phyloP scores from a whole-genome alignment of 345 rosid species.

The Rhizophora apiculata region DNA sequence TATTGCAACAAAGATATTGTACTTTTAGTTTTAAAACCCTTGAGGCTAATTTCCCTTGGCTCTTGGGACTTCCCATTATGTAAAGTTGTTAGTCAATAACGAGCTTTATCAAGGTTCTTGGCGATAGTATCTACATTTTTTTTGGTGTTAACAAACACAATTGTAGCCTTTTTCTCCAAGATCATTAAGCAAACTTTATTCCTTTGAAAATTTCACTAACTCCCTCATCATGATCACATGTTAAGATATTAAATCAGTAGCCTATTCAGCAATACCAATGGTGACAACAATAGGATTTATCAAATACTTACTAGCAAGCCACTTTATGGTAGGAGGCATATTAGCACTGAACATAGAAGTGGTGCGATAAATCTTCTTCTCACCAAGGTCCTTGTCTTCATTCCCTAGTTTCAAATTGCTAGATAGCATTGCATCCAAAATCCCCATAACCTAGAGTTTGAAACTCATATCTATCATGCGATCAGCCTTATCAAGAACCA shows the following conservation, averaged over 20 bases:
- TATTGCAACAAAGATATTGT: slow-evolving; percentile 86
- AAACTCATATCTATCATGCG: slow-evolving; percentile 98
- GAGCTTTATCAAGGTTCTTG: slow-evolving; percentile 78
- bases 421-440: slow-evolving; percentile 91
- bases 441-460: slow-evolving; percentile 86
- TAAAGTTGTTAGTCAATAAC: slow-evolving; percentile 81
- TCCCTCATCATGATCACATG: too few species aligned
- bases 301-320: slow-evolving; percentile 89
- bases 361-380: slow-evolving; percentile 82
- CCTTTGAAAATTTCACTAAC: too few species aligned
- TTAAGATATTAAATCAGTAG: too few species aligned
- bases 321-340: slow-evolving; percentile 90
- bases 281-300: slow-evolving; percentile 95
- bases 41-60: slow-evolving; percentile 88
- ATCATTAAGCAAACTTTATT: slow-evolving; percentile 33
- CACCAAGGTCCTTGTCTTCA: slow-evolving; percentile 95
- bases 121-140: slow-evolving; percentile 75
- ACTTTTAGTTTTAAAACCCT: slow-evolving; percentile 63
- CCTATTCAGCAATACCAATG: slow-evolving; percentile 13
- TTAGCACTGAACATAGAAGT: slow-evolving; percentile 99
- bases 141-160: slow-evolving; percentile 91
- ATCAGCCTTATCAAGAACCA: slow-evolving; percentile 98
- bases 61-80: slow-evolving; percentile 97
- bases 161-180: slow-evolving; percentile 78
- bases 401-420: slow-evolving; percentile 90